Base-by-base conservation (phyloP, 1,139 yeast species). In the Debaryomyces robertsiae region DNA sequence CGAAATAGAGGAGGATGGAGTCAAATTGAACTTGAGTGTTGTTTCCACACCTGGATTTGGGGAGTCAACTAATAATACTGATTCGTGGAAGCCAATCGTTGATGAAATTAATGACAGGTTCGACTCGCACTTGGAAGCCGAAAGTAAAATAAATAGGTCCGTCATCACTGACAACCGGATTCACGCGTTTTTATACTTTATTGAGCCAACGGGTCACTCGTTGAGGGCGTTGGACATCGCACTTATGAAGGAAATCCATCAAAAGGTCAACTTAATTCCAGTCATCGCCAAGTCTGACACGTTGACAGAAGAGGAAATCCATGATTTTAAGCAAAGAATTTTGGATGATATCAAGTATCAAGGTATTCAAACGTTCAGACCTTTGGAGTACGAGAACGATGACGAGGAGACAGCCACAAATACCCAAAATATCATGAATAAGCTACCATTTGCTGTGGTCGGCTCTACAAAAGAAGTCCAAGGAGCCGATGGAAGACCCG, bases 151-250 rank as follows among this genome's bases (percentile, higher is more conserved):
- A 47, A 84, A 84, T 65, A 82, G 98, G 63, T 68, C 84, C n/a
- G 65, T 79, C 27, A 75, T 85, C 49, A 69, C 66, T 42, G 96
- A 90, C 62, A 79, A 82, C 55, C 82, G 96, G 61, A 77, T 90
- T 42, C 96, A 90, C 60, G 96, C 96, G 27, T 79, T 87, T 57
- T 70, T 90, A 46, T 90, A 87, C 66, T 89, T 94, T 56, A 87
- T 94, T 57, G 98, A 91, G 67, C 98, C 98, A 55, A 91, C 98
- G 17, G 98, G 97, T 44, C 98, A 93, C 66, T 82, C 90, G 30
- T 78, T 93, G 61, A 87, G 84, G 63, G 82, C 96, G 14, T 75
- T 94, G 58, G 99, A 94, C 63, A 83, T 93, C 50, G 83, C 81
- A 46, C 86, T 90, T 56, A 89, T 93, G 93, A 84, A 84, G 61